These are phyloP conservation scores for Stenogyne calaminthoides DNA, from an alignment of 305 asterid genomes.

Conservation along the genomic window DNA sequence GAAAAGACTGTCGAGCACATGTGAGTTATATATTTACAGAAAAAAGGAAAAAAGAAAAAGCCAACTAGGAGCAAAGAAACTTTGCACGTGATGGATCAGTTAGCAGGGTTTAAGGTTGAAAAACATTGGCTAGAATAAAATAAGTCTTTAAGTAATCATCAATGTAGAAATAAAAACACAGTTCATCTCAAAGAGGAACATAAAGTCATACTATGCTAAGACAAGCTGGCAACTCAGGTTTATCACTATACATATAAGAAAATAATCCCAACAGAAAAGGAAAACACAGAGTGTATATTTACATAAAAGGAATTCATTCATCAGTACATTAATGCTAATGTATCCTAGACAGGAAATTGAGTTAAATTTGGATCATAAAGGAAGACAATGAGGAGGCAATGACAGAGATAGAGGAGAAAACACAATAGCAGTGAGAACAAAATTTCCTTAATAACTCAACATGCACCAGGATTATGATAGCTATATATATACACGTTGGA, in stretches of 20 bases:
- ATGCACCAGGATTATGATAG: background rate
- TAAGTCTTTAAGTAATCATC: background rate
- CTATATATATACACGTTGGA: background rate
- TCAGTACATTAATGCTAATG: background rate
- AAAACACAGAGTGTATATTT: background rate
- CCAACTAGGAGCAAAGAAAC: slow-evolving; percentile 14
- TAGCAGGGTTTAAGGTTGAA: slow-evolving; percentile 9
- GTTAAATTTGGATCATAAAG: background rate
- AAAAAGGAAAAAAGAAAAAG: background rate
- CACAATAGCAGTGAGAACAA: background rate
- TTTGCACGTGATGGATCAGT: background rate
- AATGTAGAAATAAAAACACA: background rate
- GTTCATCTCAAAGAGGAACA: background rate
- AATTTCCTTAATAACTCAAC: background rate
- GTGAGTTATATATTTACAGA: slow-evolving; percentile 20
- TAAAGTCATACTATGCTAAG: background rate
- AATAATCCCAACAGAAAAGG: background rate
- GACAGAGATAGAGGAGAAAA: slow-evolving; percentile 2
- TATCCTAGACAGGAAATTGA: background rate
- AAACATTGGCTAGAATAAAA: slow-evolving; percentile 7
- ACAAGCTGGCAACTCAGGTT: slow-evolving; percentile 7
- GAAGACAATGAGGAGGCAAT: slow-evolving; percentile 1
- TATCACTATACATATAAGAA: background rate
- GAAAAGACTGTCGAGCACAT: slow-evolving; percentile 47
- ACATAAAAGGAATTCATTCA: background rate